These are phyloP conservation scores for Mycena kentingensis DNA, from an alignment of 768 basidiomycete species.

Conservation along the genomic window DNA sequence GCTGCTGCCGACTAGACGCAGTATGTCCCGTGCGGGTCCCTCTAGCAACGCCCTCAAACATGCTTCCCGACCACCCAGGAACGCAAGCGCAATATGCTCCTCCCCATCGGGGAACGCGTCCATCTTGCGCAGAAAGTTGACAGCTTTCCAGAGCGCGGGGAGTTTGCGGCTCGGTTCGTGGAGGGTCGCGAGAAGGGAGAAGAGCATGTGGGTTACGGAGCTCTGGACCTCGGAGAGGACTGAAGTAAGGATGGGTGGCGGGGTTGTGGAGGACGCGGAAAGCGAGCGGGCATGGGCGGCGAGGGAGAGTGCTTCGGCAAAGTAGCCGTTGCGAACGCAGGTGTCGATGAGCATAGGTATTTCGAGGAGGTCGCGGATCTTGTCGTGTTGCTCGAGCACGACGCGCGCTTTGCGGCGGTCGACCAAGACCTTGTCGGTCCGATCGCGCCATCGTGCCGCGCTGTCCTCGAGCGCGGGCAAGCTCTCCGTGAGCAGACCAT, in stretches of 20 bases:
- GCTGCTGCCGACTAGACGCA: slow-evolving; percentile 35
- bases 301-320: slow-evolving; percentile 88
- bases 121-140: slow-evolving; percentile 86
- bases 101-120: slow-evolving; percentile 55
- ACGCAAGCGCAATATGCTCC: slow-evolving; percentile 85
- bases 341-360: slow-evolving; percentile 90
- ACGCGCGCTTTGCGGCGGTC: slow-evolving; percentile 75
- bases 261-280: slow-evolving; percentile 41
- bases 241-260: slow-evolving; percentile 57
- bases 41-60: slow-evolving; percentile 63
- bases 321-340: slow-evolving; percentile 90
- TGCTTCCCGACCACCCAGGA: slow-evolving; percentile 71
- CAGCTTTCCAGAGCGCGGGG: slow-evolving; percentile 86
- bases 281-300: slow-evolving; percentile 67
- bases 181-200: slow-evolving; percentile 75
- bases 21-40: slow-evolving; percentile 50
- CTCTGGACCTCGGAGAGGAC: slow-evolving; percentile 68
- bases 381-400: slow-evolving; percentile 94
- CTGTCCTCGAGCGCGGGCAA: slow-evolving; percentile 79
- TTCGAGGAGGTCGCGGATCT: slow-evolving; percentile 88
- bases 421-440: slow-evolving; percentile 72
- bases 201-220: slow-evolving; percentile 71
- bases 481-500: slow-evolving; percentile 60
- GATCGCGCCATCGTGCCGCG: slow-evolving; percentile 68
- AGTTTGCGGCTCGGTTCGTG: slow-evolving; percentile 83